These are phyloP conservation scores for Ogataea pini DNA, from an alignment of 805 yeast species.

Conservation along the genomic window DNA sequence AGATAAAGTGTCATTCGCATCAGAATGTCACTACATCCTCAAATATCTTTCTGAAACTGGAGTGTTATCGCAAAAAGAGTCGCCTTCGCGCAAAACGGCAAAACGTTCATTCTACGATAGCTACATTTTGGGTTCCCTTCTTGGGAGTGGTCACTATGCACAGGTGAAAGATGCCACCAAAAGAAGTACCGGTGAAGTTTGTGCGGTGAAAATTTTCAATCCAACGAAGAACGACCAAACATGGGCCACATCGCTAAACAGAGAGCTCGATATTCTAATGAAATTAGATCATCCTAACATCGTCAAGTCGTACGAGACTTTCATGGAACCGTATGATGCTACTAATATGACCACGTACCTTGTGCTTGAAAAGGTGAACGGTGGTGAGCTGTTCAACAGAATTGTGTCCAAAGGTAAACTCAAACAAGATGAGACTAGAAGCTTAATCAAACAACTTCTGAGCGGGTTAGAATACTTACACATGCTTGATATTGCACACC, in stretches of 20 bases:
- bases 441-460: constrained; percentile 51
- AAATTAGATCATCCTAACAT: constrained; percentile 70
- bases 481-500: constrained; percentile 87
- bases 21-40: constrained; percentile 33
- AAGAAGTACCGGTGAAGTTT: constrained; percentile 56
- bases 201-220: constrained; percentile 72
- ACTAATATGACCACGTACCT: constrained; percentile 53
- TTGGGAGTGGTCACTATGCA: constrained; percentile 81
- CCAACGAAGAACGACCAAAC: constrained; percentile 37
- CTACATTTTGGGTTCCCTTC: constrained; percentile 54
- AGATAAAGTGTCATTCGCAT: constrained; percentile 58
- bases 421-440: constrained; percentile 61
- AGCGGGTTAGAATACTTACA: constrained; percentile 83
- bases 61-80: constrained; percentile 9
- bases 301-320: constrained; percentile 60
- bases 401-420: constrained; percentile 64
- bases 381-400: constrained; percentile 75
- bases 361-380: constrained; percentile 71
- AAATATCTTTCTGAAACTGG: constrained; percentile 18
- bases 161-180: constrained; percentile 71
- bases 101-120: constrained; percentile 56
- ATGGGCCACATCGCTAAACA: constrained; percentile 44
- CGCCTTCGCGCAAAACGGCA: constrained; percentile 11
- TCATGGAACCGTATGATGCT: constrained; percentile 51
- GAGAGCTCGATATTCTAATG: constrained; percentile 66